Base-by-base conservation (phyloP, 129 eudicot species). In the Centrapalus pauciflorus region DNA sequence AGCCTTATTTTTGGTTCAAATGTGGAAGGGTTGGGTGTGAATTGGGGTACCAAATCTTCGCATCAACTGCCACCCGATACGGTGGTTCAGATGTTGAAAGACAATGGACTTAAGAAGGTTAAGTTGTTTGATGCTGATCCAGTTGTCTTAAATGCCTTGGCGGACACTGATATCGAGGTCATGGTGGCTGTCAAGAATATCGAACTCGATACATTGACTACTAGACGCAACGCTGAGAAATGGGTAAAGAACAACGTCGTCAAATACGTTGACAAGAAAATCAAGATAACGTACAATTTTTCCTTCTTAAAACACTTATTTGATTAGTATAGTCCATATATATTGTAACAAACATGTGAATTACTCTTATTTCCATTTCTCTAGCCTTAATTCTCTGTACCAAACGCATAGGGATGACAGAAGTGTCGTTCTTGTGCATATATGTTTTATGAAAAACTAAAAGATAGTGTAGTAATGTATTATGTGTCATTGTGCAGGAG, bases 21-120 rank as follows among this genome's bases (percentile, higher is more conserved):
- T 21, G 82, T 77, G 40, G 54, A 69, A 13, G 80, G 83, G 17
- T 37, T 80, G 48, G 85, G 82, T 24, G 82, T 83, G 70, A 83
- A 83, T 45, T 83, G 85, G 89, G 88, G 82, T 1, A 76, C 77
- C 32, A 28, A 51, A 9, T 30, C 76, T 21, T 11, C 54, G 23
- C 89, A 80, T 46, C 55, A 30, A 11, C 30, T 83, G 26, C 80
- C 80, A 13, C 78, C 80, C 0, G 67, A 76, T 5, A 57, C 49
- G 1, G 80, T 80, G 54, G 77, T 83, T 35, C 70, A 64, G 37
- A 67, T 83, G 85, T 14, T 83, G 71, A 62, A 79, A 48, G 85
- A 72, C 50, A 80, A 83, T 46, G 85, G 74, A 5, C 30, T 83
- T 33, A 57, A 49, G 8, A 83, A 83, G 76, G 85, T 83, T 2